Evolutionary conservation across 352 stramenopile genomes (phyloP).

Genomic region (Phytophthora boehmeriae): DNA sequence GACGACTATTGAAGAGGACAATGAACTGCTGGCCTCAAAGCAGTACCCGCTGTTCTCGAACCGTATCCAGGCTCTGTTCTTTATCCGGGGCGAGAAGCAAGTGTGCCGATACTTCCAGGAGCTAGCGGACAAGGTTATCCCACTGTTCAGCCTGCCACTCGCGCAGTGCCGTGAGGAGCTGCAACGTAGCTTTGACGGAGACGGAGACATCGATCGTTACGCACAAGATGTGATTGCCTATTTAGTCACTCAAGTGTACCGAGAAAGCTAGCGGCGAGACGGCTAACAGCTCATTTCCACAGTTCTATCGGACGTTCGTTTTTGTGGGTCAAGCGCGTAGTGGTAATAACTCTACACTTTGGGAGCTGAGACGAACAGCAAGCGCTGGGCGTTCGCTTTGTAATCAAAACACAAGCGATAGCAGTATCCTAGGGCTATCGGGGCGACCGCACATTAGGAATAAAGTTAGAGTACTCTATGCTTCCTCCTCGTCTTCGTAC

Average conservation of each 20-base stretch:
- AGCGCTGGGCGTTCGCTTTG: conserved; percentile 11
- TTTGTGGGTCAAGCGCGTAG: conserved; percentile 20
- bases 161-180: conserved; percentile 71
- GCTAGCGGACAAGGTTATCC: conserved; percentile 83
- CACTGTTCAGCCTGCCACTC: conserved; percentile 82
- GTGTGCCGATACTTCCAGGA: conserved; percentile 84
- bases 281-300: conserved; percentile 16
- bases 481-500: conserved; percentile 39
- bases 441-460: conserved; percentile 40
- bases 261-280: conserved; percentile 58
- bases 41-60: conserved; percentile 87
- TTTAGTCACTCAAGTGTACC: conserved; percentile 86
- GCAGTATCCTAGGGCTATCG: conserved; percentile 27
- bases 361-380: conserved; percentile 14
- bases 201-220: conserved; percentile 86
- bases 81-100: conserved; percentile 90
- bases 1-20: conserved; percentile 89
- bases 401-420: conserved; percentile 19
- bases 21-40: conserved; percentile 81
- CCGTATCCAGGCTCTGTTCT: conserved; percentile 87
- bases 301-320: conserved; percentile 29
- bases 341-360: conserved; percentile 20
- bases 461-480: conserved; percentile 44
- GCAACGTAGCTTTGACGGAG: conserved; percentile 74
- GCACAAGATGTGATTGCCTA: conserved; percentile 89